A percentile compares a stretch with the other conserved stretches of the same genome.
Conservation (phyloP, 2,329 filamentous ascomycete genomes). For the Cadophora malorum region DNA sequence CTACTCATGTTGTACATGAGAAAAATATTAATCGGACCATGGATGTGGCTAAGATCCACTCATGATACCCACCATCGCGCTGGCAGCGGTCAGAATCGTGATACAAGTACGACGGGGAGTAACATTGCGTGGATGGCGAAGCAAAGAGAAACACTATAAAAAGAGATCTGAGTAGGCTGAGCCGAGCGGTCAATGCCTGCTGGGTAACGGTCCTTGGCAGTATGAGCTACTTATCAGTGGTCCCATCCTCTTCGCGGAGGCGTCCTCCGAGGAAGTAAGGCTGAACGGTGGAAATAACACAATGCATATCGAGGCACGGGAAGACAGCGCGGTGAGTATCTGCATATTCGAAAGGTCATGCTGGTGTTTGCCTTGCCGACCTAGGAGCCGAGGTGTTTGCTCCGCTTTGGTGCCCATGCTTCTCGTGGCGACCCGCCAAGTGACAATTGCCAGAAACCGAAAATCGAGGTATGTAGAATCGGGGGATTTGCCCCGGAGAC, state of each 20-base stretch:
- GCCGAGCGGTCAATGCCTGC: not conserved
- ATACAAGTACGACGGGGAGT: not conserved
- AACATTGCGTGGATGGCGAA: not conserved
- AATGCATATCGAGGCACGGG: not conserved
- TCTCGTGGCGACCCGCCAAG: not conserved
- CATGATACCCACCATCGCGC: not conserved
- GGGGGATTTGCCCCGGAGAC: not conserved
- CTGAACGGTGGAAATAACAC: not conserved
- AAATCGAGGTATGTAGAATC: not conserved
- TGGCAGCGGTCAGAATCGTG: not conserved
- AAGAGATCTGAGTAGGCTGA: not conserved
- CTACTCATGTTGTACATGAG: not conserved
- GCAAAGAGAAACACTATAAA: not conserved
- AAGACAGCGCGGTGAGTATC: not conserved
- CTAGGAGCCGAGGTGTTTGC: conserved; percentile 7
- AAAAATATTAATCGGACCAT: not conserved
- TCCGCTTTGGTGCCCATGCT: not conserved
- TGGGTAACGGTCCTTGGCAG: not conserved
- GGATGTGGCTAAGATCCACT: not conserved
- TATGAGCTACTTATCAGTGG: not conserved
- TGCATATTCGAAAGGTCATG: not conserved
- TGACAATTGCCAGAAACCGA: not conserved
- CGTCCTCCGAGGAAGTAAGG: not conserved
- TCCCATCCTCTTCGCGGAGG: not conserved
- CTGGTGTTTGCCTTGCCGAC: conserved; percentile 1